Conservation (phyloP, 2,329 filamentous ascomycete genomes). For the Exophiala spinifera region DNA sequence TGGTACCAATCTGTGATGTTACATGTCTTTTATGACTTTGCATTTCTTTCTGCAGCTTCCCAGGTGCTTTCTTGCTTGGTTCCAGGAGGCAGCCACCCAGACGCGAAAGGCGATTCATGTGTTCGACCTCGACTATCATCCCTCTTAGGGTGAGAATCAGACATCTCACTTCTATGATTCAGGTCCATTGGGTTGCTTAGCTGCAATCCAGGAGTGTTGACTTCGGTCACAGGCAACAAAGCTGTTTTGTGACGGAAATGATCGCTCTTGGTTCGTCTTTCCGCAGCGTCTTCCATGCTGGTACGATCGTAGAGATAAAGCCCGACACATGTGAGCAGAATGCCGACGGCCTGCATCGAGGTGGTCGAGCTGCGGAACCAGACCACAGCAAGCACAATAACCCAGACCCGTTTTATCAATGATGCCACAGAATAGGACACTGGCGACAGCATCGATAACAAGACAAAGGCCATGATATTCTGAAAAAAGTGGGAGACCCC, state of each 20-base stretch:
- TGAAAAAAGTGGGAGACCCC: constrained; percentile 95
- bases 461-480: constrained; percentile 89
- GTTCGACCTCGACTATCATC: constrained; percentile 40
- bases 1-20: constrained; percentile 21
- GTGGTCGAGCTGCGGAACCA: constrained; percentile 95
- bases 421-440: constrained; percentile 97
- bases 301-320: constrained; percentile 95
- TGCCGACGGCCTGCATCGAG: constrained; percentile 75
- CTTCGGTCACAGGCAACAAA: constrained; percentile 65
- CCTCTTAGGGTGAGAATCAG: constrained; percentile 36
- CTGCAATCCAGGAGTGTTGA: constrained; percentile 31
- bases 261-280: constrained; percentile 66
- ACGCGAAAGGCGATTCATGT: constrained; percentile 6
- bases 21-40: constrained; percentile 21
- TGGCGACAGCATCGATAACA: constrained; percentile 89
- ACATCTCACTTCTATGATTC: constrained; percentile 13
- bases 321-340: constrained; percentile 83
- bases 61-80: constrained; percentile 87
- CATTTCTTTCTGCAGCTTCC: constrained; percentile 50
- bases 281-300: constrained; percentile 80
- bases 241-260: constrained; percentile 61
- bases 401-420: constrained; percentile 94
- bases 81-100: constrained; percentile 67
- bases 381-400: constrained; percentile 88
- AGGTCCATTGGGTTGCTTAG: constrained; percentile 5